Evolutionary conservation across 176 grass and related monocot species (phyloP), one percentile per base, ranked within the genome.

Genomic region (Carex pumila): DNA sequence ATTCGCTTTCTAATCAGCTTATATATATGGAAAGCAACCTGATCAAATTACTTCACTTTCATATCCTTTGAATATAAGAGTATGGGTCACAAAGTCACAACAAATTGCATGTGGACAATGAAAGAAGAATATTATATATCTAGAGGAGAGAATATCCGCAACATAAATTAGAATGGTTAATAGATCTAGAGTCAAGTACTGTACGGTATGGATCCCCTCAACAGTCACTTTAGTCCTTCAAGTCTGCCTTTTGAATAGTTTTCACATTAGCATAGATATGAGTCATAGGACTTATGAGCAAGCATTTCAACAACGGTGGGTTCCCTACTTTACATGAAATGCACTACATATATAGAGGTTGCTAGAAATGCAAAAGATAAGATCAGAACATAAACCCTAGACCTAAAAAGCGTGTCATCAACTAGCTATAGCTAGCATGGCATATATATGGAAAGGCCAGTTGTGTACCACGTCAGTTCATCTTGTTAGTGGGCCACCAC

Each of bases 371-470:
- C 3, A 71, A 71, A 71, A 71, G 67, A 19, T n/a, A n/a, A n/a
- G n/a, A n/a, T n/a, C n/a, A 71, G 67, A 45, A 39, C 37, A 71
- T 71, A 71, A 71, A 71, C 36, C 36, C 37, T 43, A 71, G 67
- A 71, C 67, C 67, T 71, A 71, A 71, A 71, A 71, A 45, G 67
- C 5, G 67, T 71, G 67, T 45, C 67, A 71, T 18, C 67, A 71
- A 71, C 34, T 71, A n/a, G 67, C n/a, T n/a, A n/a, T n/a, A n/a
- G n/a, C 34, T 70, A 18, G 66, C 36, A n/a, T 71, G 67, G 67
- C 67, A 80, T 53, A 55, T 60, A 60, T 60, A 75, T 75, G 22
- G 71, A 75, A 75, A 53, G 71, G 47, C 71, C 71, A 75, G 71
- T 29, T 75, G 71, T 75, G 21, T n/a, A 45, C 71, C 71, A 74